Base-by-base conservation (phyloP, 192 early-diverging fungal genomes). In the Umbelopsis sp. region DNA sequence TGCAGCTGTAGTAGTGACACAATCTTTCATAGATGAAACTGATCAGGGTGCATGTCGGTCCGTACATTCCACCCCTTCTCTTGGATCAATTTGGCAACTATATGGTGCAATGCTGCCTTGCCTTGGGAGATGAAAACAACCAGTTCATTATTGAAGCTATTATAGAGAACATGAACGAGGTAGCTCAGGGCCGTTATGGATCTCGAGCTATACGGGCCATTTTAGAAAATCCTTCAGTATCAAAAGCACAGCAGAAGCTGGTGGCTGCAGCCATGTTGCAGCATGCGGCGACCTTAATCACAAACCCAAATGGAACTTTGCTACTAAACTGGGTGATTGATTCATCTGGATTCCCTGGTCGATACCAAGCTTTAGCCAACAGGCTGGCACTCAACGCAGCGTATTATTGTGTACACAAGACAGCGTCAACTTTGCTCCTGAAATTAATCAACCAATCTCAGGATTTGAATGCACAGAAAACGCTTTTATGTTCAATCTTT, bases 81-180 rank as follows among this genome's bases (percentile, higher is more conserved):
- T 81, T 96, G 46, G 96, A 99, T 83, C 97, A 97, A 75, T 95
- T 97, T 78, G 97, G 97, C 78, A 99, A 99, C 86, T 99, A 99
- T 81, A 96, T 97, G 16, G 93, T 99, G 7, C 97, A 99, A 80
- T 92, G 94, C 74, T 97, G 96, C 70, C 82, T 99, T 25, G 86
- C 89, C 23, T 84, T 97, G 27, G 92, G 93, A 35, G 69, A 80
- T 30, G 67, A 84, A 16, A 85, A 89, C 21, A 96, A 95, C 72
- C 92, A 95, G 80, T 99, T 97, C 68, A 90, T 97, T 16, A 97
- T 94, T 78, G 95, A 97, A 71, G 92, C 97, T 23, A 94, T 97
- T 81, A 85, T 87, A 46, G 89, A 91, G 27, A 92, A 91, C 69
- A 92, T 91, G 70, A 74, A 83, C 70, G 93, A 95, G 49, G 88